Percentiles rank a stretch among this genome's conserved stretches.
Evolutionary conservation across 2,329 filamentous ascomycete genomes (phyloP).

Genomic region (Penicillium sp.): DNA sequence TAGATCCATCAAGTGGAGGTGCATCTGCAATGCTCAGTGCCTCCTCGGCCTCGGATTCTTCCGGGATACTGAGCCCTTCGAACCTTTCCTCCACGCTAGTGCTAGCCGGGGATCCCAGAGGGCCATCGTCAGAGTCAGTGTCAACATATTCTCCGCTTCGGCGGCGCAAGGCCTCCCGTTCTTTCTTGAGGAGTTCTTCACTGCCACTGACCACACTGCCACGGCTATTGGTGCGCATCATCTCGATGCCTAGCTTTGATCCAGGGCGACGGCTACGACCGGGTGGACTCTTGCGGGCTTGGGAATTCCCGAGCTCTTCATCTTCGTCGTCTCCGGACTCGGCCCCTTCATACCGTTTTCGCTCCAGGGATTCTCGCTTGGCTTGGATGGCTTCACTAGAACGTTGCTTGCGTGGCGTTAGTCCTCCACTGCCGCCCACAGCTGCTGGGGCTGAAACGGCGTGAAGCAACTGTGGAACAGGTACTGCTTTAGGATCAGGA

Average conservation of each 20-base stretch:
- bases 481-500: conserved; percentile 29
- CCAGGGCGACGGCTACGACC: conserved; percentile 63
- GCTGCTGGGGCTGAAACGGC: conserved; percentile 66
- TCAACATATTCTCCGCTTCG: conserved; percentile 23
- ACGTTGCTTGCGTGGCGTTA: conserved; percentile 61
- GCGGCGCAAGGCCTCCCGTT: conserved; percentile 34
- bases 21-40: conserved; percentile 25
- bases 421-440: conserved; percentile 53
- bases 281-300: conserved; percentile 53
- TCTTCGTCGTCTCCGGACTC: conserved; percentile 96
- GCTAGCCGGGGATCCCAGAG: conserved; percentile 23
- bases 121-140: conserved; percentile 24
- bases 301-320: conserved; percentile 72
- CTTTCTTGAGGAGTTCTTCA: conserved; percentile 41
- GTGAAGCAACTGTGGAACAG: conserved; percentile 57
- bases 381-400: conserved; percentile 73
- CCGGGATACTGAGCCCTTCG: conserved; percentile 35
- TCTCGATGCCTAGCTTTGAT: conserved; percentile 91
- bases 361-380: conserved; percentile 75
- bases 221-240: conserved; percentile 96
- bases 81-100: conserved; percentile 33
- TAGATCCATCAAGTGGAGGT: conserved; percentile 4
- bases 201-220: conserved; percentile 67
- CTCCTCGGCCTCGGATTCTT: conserved; percentile 37
- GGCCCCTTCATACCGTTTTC: conserved; percentile 68